A percentile compares a stretch with the other conserved stretches of the same genome.
Evolutionary conservation across 2,329 filamentous ascomycete species (phyloP).

Genomic region (Cladobotryum mycophilum): DNA sequence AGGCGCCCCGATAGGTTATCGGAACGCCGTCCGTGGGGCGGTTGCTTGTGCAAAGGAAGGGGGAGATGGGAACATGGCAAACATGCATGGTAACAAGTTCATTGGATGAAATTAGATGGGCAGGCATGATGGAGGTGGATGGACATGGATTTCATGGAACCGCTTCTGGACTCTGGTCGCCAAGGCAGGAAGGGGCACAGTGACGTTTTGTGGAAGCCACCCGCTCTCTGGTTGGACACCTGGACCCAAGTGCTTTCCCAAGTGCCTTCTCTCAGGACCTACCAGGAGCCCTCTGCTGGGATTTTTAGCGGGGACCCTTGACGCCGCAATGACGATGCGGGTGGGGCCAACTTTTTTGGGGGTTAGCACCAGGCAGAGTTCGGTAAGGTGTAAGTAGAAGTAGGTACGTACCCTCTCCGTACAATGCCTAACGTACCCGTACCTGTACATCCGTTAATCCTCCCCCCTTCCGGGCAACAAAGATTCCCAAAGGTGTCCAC

Average conservation of each 20-base stretch:
- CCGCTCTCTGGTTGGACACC: conserved; percentile 9
- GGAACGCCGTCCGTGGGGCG: not conserved
- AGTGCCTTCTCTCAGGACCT: not conserved
- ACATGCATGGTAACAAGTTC: not conserved
- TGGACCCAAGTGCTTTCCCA: not conserved
- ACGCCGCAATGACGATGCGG: conserved; percentile 15
- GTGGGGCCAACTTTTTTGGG: conserved; percentile 4
- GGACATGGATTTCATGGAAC: not conserved
- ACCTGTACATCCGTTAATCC: too few species aligned
- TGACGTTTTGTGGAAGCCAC: conserved; percentile 17
- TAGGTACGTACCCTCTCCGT: not conserved
- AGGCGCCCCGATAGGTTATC: too few species aligned
- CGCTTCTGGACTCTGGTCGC: conserved; percentile 14
- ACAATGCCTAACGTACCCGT: too few species aligned
- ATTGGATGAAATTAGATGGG: not conserved
- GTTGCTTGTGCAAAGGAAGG: not conserved
- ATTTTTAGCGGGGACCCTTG: conserved; percentile 12
- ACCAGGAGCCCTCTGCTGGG: conserved; percentile 1
- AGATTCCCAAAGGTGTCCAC: too few species aligned
- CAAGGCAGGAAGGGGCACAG: conserved; percentile 14
- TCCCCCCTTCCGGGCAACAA: too few species aligned
- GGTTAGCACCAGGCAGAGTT: too few species aligned
- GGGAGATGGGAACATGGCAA: not conserved
- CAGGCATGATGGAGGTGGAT: too few species aligned
- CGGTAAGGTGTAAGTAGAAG: not conserved